These are phyloP conservation scores for Pichia sp. DNA, from an alignment of 1,139 yeast genomes.

Conservation along the genomic window DNA sequence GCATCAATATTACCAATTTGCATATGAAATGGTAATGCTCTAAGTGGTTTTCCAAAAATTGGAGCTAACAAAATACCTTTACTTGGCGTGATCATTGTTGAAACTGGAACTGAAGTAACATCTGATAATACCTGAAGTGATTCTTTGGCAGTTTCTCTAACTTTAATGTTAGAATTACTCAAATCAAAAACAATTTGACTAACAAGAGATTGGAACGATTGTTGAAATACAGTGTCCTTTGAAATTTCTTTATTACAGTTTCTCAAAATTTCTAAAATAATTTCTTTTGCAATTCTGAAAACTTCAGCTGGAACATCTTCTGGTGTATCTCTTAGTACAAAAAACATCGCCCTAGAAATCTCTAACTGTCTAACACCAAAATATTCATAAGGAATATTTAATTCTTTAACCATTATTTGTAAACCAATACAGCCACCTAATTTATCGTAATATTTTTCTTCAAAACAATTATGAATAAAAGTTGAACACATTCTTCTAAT, in stretches of 20 bases:
- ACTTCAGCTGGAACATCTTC: constrained; percentile 81
- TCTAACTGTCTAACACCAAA: constrained; percentile 76
- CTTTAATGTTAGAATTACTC: constrained; percentile 79
- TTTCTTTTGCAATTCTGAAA: constrained; percentile 58
- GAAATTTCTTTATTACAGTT: constrained; percentile 59
- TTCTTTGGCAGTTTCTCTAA: constrained; percentile 74
- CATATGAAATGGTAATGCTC: constrained; percentile 97
- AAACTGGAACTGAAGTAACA: constrained; percentile 60
- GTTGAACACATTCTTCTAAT: constrained; percentile 72
- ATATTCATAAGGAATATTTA: constrained; percentile 65
- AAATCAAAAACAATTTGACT: constrained; percentile 88
- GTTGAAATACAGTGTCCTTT: constrained; percentile 55
- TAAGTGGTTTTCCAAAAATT: constrained; percentile 89
- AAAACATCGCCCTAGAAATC: constrained; percentile 76
- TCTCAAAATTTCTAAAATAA: constrained; percentile 56
- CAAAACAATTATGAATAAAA: constrained; percentile 86
- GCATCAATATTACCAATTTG: constrained; percentile 98
- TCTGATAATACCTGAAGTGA: constrained; percentile 64
- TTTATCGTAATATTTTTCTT: constrained; percentile 77
- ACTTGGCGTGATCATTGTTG: constrained; percentile 74
- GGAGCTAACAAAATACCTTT: constrained; percentile 81
- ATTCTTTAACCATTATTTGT: constrained; percentile 60
- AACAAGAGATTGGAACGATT: constrained; percentile 76
- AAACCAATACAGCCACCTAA: constrained; percentile 88
- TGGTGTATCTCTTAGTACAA: constrained; percentile 86